Percentiles rank a stretch among this genome's conserved stretches.
phyloP scores from a whole-genome alignment of 108 stramenopile genomes.

The Cylindrotheca fusiformis region DNA sequence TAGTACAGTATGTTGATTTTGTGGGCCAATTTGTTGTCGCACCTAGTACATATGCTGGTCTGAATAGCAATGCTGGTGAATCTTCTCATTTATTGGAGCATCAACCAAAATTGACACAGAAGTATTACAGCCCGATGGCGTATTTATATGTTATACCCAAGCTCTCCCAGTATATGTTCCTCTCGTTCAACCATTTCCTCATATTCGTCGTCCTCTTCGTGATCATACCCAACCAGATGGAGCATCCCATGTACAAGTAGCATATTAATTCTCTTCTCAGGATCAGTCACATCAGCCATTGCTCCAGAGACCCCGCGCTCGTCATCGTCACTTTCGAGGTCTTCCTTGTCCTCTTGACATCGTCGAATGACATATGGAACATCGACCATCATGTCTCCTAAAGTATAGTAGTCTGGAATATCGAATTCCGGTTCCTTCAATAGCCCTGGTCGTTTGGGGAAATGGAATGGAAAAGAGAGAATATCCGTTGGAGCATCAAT shows the following conservation, averaged over 20 bases:
- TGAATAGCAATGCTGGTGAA: no score
- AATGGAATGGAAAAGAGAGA: conserved; percentile 81
- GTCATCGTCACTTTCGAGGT: conserved; percentile 50
- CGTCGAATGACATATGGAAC: conserved; percentile 76
- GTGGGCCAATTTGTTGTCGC: no score
- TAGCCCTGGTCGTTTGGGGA: conserved; percentile 49
- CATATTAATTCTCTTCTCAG: conserved; percentile 82
- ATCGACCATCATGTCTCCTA: conserved; percentile 91
- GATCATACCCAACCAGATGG: conserved; percentile 95
- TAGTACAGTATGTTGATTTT: no score
- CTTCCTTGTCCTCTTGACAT: conserved; percentile 14
- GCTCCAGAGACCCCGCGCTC: conserved; percentile 89
- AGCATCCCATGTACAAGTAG: conserved; percentile 94
- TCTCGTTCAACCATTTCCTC: conserved; percentile 87
- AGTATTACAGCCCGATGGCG: not conserved
- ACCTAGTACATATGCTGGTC: no score
- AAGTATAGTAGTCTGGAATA: conserved; percentile 71
- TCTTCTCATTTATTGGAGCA: not conserved
- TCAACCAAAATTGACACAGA: not conserved
- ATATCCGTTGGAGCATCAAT: conserved; percentile 80
- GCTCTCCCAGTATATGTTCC: conserved; percentile 74
- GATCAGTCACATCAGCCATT: conserved; percentile 67
- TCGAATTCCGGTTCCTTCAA: conserved; percentile 67
- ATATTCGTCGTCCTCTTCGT: conserved; percentile 91
- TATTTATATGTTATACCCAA: conserved; percentile 19